Base-by-base conservation (phyloP, 2,329 filamentous ascomycete species). In the Aspergillus cejpii region DNA sequence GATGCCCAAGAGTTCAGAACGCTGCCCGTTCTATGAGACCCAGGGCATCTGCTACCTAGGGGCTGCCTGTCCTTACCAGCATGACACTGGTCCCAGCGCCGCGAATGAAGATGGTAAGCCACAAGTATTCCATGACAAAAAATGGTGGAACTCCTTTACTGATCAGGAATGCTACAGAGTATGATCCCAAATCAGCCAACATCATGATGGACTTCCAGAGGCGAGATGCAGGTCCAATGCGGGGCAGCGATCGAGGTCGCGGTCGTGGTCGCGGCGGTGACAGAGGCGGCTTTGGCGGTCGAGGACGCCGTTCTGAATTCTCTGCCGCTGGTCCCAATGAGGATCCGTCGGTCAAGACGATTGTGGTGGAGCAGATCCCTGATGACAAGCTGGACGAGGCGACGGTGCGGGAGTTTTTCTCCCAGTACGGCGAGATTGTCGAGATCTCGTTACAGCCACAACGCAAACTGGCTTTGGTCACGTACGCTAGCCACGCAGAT, bases 341-440 rank as follows among this genome's bases (percentile, higher is more conserved):
- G 28, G 75, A 80, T 52, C 68, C 64, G n/a, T 71, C 71, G 1
- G 72, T 74, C 27, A 79, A 74, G 0, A 76, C 74, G 0, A 71
- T 82, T 28, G 78, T 81, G 2, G 74, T 82, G 6, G 78, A 81
- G 55, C 74, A 79, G 48, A 82, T 82, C 14, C 79, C 79, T 0
- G 72, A 79, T 36, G 75, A 79, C 7, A 72, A 76, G 36, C 76
- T 78, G 49, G 65, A 72, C 33, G 78, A 80, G 45, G 62, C 73
- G 7, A 60, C 64, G 2, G 71, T 82, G 12, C 73, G 75, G 29
- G 69, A 71, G 2, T 81, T 79, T 63, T 82, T 82, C 55, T 72
- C 71, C 2, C 68, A 78, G 37, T 82, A 79, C 53, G 79, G 79
- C 20, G 69, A 66, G 14, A 75, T 82, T 40, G 56, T 67, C n/a